Evolutionary conservation across 164 flowering plant species (phyloP), one percentile per base, ranked within the genome.

Genomic region (Saururus chinensis): DNA sequence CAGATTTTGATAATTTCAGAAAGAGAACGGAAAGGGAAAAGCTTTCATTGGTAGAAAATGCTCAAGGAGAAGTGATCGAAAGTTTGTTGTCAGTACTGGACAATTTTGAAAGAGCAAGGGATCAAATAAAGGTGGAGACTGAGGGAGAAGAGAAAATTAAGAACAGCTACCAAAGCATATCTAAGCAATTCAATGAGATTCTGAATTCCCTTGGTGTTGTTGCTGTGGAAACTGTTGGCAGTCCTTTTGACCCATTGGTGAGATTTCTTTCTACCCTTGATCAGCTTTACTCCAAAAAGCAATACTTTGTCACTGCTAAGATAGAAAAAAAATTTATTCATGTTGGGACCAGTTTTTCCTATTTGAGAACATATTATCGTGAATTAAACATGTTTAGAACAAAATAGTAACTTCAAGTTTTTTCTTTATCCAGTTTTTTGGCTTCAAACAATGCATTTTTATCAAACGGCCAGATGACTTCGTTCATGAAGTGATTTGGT

Each of bases 11-110:
- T 67, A 90, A 90, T 73, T 93, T 85, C 53, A 72, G 97, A 66
- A 93, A 88, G 75, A 85, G 96, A 66, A 86, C 97, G n/a, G 96
- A 93, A 59, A 82, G 84, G 66, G 98, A 93, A 51, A 76, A 88
- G 10, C 81, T 82, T 60, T 81, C 92, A 3, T 48, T 88, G 53
- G 82, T 84, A 35, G 69, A 77, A 58, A 88, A 90, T 78, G 95
- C 84, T 19, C 88, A 85, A 74, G 97, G 97, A 24, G 97, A 90
- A 76, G 86, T 93, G 19, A 70, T 88, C 26, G 98, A 93, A 78
- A 83, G 58, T 69, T 59, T 90, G n/a, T 74, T 93, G 70, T 73
- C 77, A 13, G 85, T 93, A 59, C 65, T 93, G 72, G 98, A 93
- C 73, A 90, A 93, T 73, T 93, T 93, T 74, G 97, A 90, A 82